Evolutionary conservation across 495 filamentous ascomycete species (phyloP), one percentile per base, ranked within the genome.

Genomic region (Annulohypoxylon maeteangense): DNA sequence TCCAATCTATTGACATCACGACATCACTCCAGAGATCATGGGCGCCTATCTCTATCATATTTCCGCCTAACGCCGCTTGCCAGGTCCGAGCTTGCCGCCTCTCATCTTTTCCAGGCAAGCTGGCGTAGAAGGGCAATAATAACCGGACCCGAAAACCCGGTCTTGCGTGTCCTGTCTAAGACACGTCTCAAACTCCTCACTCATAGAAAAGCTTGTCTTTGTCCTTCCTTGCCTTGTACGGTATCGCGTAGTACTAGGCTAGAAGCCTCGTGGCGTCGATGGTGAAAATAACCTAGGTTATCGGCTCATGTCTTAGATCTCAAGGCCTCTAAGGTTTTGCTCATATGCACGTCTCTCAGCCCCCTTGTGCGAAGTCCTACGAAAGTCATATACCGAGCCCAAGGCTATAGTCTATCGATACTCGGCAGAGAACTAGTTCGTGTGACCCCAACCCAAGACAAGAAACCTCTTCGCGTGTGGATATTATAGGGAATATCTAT

Each of bases 171-270:
- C 32, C 7, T 56, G 53, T 56, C 53, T 56, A 22, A 56, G 53
- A 56, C 53, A 44, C 14, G 48, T 53, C 29, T 34, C 12, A 51
- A n/a, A 54, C 25, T 14, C 3, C 16, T 16, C 40, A n/a, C n/a
- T 44, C 40, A 18, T 14, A 32, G 16, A 29, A 58, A 58, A 58
- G 55, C 55, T 58, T 58, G 55, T 58, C 32, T 58, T 29, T 10
- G 32, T 20, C 32, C 16, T 20, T 53, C 7, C 20, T 8, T 3
- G 18, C 18, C 23, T 51, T 14, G 11, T 14, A 40, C 36, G 11
- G 23, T 25, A 10, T 51, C 12, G 7, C 8, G 23, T 51, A n/a
- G 34, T 20, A 18, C 11, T 10, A 18, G 32, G 53, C 53, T 8
- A 56, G 32, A 38, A 14, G 31, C 53, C 53, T 56, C 53, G 53